Evolutionary conservation across 805 yeast genomes (phyloP).

Genomic region (Schwanniomyces yamadae): DNA sequence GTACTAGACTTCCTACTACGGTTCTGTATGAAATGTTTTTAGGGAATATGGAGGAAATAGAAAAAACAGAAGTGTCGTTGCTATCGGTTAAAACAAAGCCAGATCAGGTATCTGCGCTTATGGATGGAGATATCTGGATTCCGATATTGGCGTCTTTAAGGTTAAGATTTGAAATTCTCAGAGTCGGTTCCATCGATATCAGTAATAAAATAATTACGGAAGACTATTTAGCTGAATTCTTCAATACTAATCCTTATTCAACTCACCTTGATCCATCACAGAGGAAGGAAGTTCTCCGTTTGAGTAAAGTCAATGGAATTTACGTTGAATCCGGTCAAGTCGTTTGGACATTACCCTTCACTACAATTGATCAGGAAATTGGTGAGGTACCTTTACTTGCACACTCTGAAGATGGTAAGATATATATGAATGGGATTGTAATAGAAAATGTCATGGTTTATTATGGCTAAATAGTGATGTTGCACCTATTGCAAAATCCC

Average conservation of each 20-base stretch:
- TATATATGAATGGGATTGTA: conserved; percentile 24
- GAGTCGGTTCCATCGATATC: conserved; percentile 39
- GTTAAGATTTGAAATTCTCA: conserved; percentile 46
- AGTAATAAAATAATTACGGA: conserved; percentile 31
- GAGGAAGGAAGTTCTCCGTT: conserved; percentile 23
- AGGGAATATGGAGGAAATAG: conserved; percentile 27
- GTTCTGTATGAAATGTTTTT: conserved; percentile 23
- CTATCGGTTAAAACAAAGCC: no score
- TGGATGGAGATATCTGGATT: conserved; percentile 36
- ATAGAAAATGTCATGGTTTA: conserved; percentile 34
- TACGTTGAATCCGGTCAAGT: conserved; percentile 18
- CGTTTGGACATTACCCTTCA: conserved; percentile 33
- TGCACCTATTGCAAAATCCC: not conserved
- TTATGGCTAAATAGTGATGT: conserved; percentile 9
- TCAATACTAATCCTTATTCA: no score
- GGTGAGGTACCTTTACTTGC: conserved; percentile 12
- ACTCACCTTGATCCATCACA: no score
- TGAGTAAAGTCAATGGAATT: conserved; percentile 34
- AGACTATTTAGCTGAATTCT: conserved; percentile 22
- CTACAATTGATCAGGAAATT: conserved; percentile 6
- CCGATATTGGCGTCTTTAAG: conserved; percentile 43
- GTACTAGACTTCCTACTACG: conserved; percentile 28
- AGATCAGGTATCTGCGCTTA: conserved; percentile 11
- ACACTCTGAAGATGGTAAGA: conserved; percentile 20
- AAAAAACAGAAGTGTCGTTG: conserved; percentile 24